Base-by-base conservation (phyloP, 805 yeast genomes). In the Novakomyces olei region DNA sequence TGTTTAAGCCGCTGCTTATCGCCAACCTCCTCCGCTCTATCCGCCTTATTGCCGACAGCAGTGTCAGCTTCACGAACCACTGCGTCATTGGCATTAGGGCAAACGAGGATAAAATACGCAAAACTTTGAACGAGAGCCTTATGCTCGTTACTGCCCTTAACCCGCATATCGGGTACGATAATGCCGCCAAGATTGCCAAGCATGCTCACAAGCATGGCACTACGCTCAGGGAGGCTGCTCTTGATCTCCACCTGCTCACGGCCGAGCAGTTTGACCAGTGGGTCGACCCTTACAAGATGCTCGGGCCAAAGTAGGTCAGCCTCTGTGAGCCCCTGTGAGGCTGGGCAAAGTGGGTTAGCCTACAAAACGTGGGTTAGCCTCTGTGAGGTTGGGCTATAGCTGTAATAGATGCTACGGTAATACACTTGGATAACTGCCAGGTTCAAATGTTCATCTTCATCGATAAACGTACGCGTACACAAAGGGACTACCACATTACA, bases 111-210 rank as follows among this genome's bases (percentile, higher is more conserved):
- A 78, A 79, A 58, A 88, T 88, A 49, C 67, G 67, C 47, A 79
- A 85, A 60, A 64, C 78, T 39, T 64, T 88, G 63, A 78, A 80
- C 56, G 93, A 88, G 61, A 80, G 95, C 10, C 68, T 88, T 53
- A 88, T 88, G 98, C 69, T 88, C 60, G 98, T 88, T 33, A 88
- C 98, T 37, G 95, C 98, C 17, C 69, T 88, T 53, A 88, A 88
- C 70, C 95, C 98, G 49, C 81, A 85, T 72, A 88, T 88, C 47
- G 98, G 98, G 49, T 88, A 88, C 62, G 98, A 88, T 53, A 68
- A 72, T 46, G 96, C 98, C 37, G 80, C 95, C 37, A 83, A 85
- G 70, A 85, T 81, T 34, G 98, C 98, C 45, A 88, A 88, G 68
- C 79, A 88, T 54, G 98, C 98, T 32, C 96, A 88, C 70, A 76